Percentiles rank a stretch among this genome's conserved stretches.
Conservation (phyloP, 208 protist species). For the Balamuthia mandrillaris region DNA sequence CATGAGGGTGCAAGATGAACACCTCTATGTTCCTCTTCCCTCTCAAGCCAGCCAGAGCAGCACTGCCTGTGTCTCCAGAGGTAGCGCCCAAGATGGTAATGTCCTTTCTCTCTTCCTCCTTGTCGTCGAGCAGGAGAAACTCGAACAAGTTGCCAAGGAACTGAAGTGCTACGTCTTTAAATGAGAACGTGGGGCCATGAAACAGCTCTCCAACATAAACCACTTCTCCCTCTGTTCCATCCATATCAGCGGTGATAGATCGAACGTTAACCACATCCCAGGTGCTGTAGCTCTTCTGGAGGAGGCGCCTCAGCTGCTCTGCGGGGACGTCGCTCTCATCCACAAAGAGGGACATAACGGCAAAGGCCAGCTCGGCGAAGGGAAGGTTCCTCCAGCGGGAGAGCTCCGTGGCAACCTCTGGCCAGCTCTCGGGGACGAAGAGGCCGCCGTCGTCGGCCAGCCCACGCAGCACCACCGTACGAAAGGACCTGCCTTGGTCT, state of each 20-base stretch:
- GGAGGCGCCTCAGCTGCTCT: constrained; percentile 38
- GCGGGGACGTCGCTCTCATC: constrained; percentile 41
- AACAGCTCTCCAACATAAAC: constrained; percentile 66
- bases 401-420: neutral
- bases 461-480: constrained; percentile 51
- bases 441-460: constrained; percentile 54
- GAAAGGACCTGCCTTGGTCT: constrained; percentile 20
- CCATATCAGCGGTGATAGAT: neutral
- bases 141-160: constrained; percentile 73
- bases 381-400: constrained; percentile 30
- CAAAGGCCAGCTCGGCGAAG: constrained; percentile 21
- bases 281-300: constrained; percentile 30
- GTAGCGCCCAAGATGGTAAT: constrained; percentile 41
- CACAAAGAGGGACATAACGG: constrained; percentile 34
- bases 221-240: neutral
- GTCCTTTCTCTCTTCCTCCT: neutral
- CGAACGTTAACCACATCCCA: neutral
- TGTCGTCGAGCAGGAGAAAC: constrained; percentile 49
- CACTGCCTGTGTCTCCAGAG: neutral
- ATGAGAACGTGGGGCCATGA: constrained; percentile 76
- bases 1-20: constrained; percentile 57
- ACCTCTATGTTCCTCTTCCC: constrained; percentile 25
- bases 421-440: constrained; percentile 50
- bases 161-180: constrained; percentile 80
- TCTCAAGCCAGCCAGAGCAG: neutral